phyloP scores from a whole-genome alignment of 192 early-diverging fungal genomes.

The Thoreauomyces humboldtii region DNA sequence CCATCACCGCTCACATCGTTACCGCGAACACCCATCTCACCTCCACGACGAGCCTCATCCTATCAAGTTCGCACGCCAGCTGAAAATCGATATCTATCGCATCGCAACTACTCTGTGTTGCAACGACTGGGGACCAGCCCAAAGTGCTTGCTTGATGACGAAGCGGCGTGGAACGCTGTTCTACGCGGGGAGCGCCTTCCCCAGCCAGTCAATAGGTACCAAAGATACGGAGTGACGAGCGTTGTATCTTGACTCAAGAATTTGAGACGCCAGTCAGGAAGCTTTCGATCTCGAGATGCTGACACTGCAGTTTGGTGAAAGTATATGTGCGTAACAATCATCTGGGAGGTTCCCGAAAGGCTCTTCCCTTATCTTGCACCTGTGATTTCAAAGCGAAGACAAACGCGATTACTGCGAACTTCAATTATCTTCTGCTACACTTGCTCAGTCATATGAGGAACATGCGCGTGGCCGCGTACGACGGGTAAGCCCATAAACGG shows the following conservation, averaged over 20 bases:
- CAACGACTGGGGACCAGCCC: background rate
- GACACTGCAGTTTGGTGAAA: slow-evolving; percentile 58
- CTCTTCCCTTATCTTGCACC: too few species aligned
- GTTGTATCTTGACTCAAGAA: too few species aligned
- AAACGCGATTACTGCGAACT: slow-evolving; percentile 64
- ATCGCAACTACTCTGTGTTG: background rate
- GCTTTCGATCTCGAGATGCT: slow-evolving; percentile 71
- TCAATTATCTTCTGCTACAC: slow-evolving; percentile 61
- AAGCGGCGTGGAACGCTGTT: background rate
- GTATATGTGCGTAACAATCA: slow-evolving; percentile 47
- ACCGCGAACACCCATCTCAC: slow-evolving; percentile 5
- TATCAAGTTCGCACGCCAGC: slow-evolving; percentile 14
- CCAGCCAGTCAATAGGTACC: too few species aligned
- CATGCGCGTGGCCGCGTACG: slow-evolving; percentile 43
- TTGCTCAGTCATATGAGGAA: slow-evolving; percentile 57
- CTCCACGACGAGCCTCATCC: slow-evolving; percentile 9
- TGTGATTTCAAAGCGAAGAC: slow-evolving; percentile 57
- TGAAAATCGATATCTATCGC: slow-evolving; percentile 19
- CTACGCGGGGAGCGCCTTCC: slow-evolving; percentile 7
- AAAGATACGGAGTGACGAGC: too few species aligned
- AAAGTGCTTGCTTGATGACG: background rate
- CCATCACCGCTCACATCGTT: background rate
- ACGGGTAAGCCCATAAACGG: too few species aligned
- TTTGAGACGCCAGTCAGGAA: slow-evolving; percentile 69
- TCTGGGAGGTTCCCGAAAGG: too few species aligned